Evolutionary conservation across 2,329 filamentous ascomycete species (phyloP), one percentile per base, ranked within the genome.

Genomic region (Aspergillus flavus): DNA sequence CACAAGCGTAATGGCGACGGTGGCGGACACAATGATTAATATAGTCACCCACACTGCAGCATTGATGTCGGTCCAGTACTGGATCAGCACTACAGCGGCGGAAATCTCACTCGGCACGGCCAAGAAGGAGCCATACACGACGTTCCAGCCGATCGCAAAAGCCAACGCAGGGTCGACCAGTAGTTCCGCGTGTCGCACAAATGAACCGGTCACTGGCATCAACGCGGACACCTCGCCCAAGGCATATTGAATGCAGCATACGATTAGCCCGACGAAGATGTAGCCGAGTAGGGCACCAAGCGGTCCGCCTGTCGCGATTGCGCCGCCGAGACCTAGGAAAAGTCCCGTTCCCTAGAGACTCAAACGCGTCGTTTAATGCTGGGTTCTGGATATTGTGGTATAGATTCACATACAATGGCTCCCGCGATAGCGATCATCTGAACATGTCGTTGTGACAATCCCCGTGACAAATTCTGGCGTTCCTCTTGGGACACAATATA

Each of bases 61-160:
- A 36, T 70, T 72, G 45, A 73, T 71, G 9, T 45, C 46, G 4
- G 75, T 72, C 88, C 88, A 90, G 69, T 85, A 89, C 68, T 87
- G 79, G 64, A 90, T 87, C 26, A 90, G 77, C 2, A 89, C 85
- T 50, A 85, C 84, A 21, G 87, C 85, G 12, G 88, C 88, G 0
- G 85, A 85, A 62, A 90, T 88, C 73, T 90, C 88, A 60, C 83
- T 79, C 4, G 85, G 84, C 26, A 88, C 83, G 52, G 82, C 82
- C 66, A 87, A 73, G 55, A 83, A 71, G 66, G 85, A 86, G 53
- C 84, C 85, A 61, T 87, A 67, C 56, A 78, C 70, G 82, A 85
- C 72, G 62, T 82, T 81, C 79, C 79, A 83, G 23, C 81, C 81
- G 7, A 82, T 73, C 19, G 82, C 82, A 69, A 82, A 82, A 5